Evolutionary conservation across 148 eudicot genomes (phyloP).

Genomic region (Chenopodium berlandieri): DNA sequence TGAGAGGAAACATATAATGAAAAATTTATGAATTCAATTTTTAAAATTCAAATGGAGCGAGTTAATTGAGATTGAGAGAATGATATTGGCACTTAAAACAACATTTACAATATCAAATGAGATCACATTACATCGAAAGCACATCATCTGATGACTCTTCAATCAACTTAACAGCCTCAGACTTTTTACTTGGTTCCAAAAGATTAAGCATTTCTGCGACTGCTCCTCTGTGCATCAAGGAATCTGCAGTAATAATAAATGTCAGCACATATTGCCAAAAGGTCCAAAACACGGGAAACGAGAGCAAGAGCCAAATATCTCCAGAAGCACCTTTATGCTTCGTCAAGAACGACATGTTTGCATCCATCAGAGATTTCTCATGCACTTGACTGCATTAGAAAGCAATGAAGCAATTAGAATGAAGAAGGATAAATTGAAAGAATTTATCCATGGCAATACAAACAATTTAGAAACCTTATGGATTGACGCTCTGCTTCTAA

Average conservation of each 20-base stretch:
- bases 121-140: conserved; percentile 47
- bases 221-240: conserved; percentile 91
- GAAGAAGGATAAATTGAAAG: not conserved
- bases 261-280: conserved; percentile 2
- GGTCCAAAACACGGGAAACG: not conserved
- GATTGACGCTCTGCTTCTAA: conserved; percentile 77
- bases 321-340: conserved; percentile 61
- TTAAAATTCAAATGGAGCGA: not conserved
- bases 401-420: not conserved
- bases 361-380: conserved; percentile 65
- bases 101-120: not conserved
- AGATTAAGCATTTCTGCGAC: conserved; percentile 84
- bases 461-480: conserved; percentile 53
- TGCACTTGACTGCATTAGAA: conserved; percentile 62
- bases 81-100: not conserved
- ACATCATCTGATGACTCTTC: conserved; percentile 62
- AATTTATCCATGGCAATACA: not conserved
- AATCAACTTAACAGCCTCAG: conserved; percentile 64
- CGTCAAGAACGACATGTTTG: conserved; percentile 71
- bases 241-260: conserved; percentile 44
- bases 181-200: conserved; percentile 70
- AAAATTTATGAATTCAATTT: not conserved
- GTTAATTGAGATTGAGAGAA: not conserved
- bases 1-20: too few relatives aligned
- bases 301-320: conserved; percentile 6